phyloP scores from a whole-genome alignment of 208 protist genomes.

The Herpetomonas muscarum region DNA sequence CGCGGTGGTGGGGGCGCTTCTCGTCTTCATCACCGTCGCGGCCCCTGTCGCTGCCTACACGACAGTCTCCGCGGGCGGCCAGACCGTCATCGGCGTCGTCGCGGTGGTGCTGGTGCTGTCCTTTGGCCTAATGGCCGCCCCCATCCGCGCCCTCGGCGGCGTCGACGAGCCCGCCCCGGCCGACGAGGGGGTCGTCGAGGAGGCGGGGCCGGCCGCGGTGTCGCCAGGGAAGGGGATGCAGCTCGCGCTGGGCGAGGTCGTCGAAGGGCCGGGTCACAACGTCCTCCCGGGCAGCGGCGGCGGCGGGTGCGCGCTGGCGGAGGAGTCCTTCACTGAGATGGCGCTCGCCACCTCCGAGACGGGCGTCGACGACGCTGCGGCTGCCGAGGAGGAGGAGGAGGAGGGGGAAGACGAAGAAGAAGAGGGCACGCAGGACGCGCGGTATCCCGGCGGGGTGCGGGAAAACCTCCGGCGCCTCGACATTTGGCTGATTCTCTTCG shows the following conservation, averaged over 20 bases:
- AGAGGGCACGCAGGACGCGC: constrained; percentile 35
- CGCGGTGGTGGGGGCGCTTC: constrained; percentile 25
- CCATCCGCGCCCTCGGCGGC: constrained; percentile 39
- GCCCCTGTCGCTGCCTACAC: constrained; percentile 48
- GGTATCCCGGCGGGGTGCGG: constrained; percentile 38
- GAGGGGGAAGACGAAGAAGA: neutral
- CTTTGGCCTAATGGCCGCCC: constrained; percentile 45
- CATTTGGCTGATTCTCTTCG: constrained; percentile 50
- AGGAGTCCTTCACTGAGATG: neutral
- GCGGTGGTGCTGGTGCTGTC: constrained; percentile 31
- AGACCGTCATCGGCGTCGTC: constrained; percentile 33
- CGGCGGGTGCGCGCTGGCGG: neutral
- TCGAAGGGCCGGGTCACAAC: neutral
- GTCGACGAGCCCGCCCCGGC: constrained; percentile 30
- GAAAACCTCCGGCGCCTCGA: constrained; percentile 33
- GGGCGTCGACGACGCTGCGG: too few species aligned
- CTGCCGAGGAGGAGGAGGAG: too few species aligned
- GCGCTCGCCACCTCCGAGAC: too few species aligned
- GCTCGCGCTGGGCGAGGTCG: neutral
- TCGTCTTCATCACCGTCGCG: constrained; percentile 57
- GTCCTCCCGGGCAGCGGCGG: neutral
- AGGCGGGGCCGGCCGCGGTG: neutral
- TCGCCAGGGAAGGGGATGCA: neutral
- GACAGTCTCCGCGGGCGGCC: constrained; percentile 12
- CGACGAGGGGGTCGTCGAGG: neutral